These are phyloP conservation scores for Phytophthora hibernalis DNA, from an alignment of 352 stramenopile species.

Conservation along the genomic window DNA sequence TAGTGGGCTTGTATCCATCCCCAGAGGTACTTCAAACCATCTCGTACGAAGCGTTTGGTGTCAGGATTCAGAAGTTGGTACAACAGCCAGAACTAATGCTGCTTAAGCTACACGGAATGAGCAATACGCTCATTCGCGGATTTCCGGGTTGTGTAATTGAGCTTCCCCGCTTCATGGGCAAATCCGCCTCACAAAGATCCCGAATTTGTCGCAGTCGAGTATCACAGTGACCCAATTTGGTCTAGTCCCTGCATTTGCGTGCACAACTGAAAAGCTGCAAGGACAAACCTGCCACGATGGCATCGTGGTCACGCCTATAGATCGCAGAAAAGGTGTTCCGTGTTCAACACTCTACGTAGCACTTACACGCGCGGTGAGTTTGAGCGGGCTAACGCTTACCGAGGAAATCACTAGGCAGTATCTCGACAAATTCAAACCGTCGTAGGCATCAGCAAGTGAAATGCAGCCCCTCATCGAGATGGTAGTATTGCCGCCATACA, in stretches of 20 bases:
- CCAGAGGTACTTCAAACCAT: background rate
- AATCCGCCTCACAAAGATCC: background rate
- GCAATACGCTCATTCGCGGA: background rate
- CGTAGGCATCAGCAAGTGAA: background rate
- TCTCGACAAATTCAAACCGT: background rate
- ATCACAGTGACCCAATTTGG: constrained; percentile 13
- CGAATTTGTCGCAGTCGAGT: background rate
- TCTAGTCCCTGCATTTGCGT: constrained; percentile 22
- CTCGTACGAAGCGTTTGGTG: background rate
- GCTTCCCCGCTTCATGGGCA: background rate
- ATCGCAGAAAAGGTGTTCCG: background rate
- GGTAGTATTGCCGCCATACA: background rate
- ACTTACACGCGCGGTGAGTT: background rate
- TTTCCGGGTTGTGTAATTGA: background rate
- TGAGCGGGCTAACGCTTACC: background rate
- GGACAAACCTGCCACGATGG: constrained; percentile 8
- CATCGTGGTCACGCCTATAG: background rate
- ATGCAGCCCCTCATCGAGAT: background rate
- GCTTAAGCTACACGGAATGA: background rate
- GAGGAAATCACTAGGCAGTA: background rate
- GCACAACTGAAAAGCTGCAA: constrained; percentile 32
- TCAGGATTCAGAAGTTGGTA: background rate
- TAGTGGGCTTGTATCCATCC: too few relatives aligned
- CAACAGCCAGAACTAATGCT: background rate
- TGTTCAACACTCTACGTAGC: background rate